These are phyloP conservation scores for Didymella keratinophila DNA, from an alignment of 2,329 filamentous ascomycete genomes.

Conservation along the genomic window DNA sequence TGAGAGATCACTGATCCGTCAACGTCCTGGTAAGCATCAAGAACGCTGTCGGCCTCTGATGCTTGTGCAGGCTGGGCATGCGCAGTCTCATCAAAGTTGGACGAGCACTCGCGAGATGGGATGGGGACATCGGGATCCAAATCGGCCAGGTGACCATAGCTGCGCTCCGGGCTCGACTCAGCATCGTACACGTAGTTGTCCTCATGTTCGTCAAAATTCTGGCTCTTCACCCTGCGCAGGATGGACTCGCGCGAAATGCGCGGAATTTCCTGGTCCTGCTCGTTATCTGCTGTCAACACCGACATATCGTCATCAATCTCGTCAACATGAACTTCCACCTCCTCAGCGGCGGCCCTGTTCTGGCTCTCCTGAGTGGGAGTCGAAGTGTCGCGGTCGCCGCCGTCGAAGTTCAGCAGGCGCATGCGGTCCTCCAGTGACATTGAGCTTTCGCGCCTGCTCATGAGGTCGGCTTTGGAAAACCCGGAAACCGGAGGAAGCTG, in stretches of 20 bases:
- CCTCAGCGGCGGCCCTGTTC: slow-evolving; percentile 35
- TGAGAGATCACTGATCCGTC: slow-evolving; percentile 59
- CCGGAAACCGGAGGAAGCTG: slow-evolving; percentile 73
- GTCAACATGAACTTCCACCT: slow-evolving; percentile 46
- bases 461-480: slow-evolving; percentile 77
- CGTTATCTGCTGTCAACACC: slow-evolving; percentile 15
- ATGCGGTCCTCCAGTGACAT: slow-evolving; percentile 89
- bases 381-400: slow-evolving; percentile 60
- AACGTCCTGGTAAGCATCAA: slow-evolving; percentile 73
- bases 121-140: slow-evolving; percentile 91
- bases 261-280: slow-evolving; percentile 69
- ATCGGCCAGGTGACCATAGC: slow-evolving; percentile 59
- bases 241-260: slow-evolving; percentile 95
- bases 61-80: slow-evolving; percentile 59
- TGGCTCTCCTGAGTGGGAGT: slow-evolving; percentile 50
- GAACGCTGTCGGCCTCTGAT: slow-evolving; percentile 34
- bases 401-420: slow-evolving; percentile 83
- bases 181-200: slow-evolving; percentile 42
- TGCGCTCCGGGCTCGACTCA: slow-evolving; percentile 66
- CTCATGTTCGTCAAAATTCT: slow-evolving; percentile 61
- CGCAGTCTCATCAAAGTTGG: slow-evolving; percentile 63
- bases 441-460: slow-evolving; percentile 73
- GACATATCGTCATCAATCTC: slow-evolving; percentile 38
- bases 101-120: slow-evolving; percentile 78
- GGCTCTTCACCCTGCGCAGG: slow-evolving; percentile 80